phyloP scores from a whole-genome alignment of 129 eudicot species.

The Flaveria bidentis region DNA sequence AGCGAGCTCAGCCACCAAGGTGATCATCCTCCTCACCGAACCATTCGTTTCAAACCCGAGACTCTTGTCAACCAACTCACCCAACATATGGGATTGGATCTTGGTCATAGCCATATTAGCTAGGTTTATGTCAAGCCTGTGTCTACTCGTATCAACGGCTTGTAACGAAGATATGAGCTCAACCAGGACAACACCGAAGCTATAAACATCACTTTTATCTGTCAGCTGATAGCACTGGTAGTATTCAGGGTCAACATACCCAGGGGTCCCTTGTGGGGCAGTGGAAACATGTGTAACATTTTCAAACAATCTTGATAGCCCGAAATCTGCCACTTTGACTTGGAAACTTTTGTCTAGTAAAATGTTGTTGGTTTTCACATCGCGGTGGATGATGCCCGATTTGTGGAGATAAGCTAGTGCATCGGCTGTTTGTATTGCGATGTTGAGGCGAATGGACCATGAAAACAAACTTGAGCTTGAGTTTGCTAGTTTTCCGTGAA shows the following conservation, averaged over 20 bases:
- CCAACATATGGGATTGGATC: constrained; percentile 52
- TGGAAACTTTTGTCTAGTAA: constrained; percentile 65
- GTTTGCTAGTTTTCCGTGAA: constrained; percentile 58
- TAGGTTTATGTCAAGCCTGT: constrained; percentile 65
- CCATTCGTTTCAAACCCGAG: constrained; percentile 50
- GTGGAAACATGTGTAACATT: constrained; percentile 82
- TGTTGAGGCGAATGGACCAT: constrained; percentile 63
- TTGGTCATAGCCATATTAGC: constrained; percentile 67
- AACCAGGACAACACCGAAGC: constrained; percentile 4
- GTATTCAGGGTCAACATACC: constrained; percentile 16
- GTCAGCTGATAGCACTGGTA: constrained; percentile 10
- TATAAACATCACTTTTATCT: constrained; percentile 13
- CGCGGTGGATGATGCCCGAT: constrained; percentile 71
- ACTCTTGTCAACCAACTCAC: constrained; percentile 65
- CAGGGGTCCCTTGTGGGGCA: constrained; percentile 59
- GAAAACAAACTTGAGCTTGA: constrained; percentile 56
- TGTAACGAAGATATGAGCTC: constrained; percentile 52
- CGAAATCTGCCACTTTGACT: constrained; percentile 87
- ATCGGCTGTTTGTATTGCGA: constrained; percentile 76
- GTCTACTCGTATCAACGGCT: constrained; percentile 68
- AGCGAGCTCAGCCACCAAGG: constrained; percentile 63
- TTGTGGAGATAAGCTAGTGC: constrained; percentile 70
- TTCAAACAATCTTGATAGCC: constrained; percentile 25
- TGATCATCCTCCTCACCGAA: constrained; percentile 53
- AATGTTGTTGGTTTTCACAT: constrained; percentile 77